Base-by-base conservation (phyloP, 2,329 filamentous ascomycete genomes). In the Arthrobotrys musiformis region DNA sequence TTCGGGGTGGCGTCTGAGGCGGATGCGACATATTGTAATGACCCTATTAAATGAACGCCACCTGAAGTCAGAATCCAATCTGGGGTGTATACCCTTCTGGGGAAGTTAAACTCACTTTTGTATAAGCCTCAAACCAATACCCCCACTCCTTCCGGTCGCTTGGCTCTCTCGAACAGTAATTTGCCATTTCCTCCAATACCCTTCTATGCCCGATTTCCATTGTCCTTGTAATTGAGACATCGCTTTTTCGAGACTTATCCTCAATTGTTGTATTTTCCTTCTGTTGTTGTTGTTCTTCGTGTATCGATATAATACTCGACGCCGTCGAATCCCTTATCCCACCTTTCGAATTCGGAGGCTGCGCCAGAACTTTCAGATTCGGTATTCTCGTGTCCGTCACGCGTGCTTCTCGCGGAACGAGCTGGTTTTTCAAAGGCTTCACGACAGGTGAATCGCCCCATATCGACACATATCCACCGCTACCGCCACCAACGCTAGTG, bases 21-120 rank as follows among this genome's bases (percentile, higher is more conserved):
- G 83, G 83, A 50, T 80, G 80, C 1, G 79, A 81, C 40, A 83
- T 60, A 58, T 82, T 83, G 69, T 80, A 83, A 17, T 80, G 79
- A 2, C 83, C 83, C 81, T 84, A 44, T n/a, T n/a, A n/a, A 22
- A 24, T 2, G 13, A 22, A 24, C 44, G 9, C 19, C 4, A 4
- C 44, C 13, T 24, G 2, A 5, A 4, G 19, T 48, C 2, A 48
- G 44, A 3, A 24, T 24, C 11, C 22, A 4, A 48, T 48, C 2
- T 15, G 37, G 22, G 46, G 19, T 26, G 17, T 2, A 58, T 24
- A 15, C 19, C 22, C 13, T 22, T 17, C 2, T 42, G 11, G 30
- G 19, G 26, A 62, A 48, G 6, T 48, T 3, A n/a, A 24, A 48
- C 40, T 24, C 48, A 77, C 73, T 19, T 70, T 62, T 17, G 73